phyloP scores from a whole-genome alignment of 257 asterid species.

The Solanum paucissectum region DNA sequence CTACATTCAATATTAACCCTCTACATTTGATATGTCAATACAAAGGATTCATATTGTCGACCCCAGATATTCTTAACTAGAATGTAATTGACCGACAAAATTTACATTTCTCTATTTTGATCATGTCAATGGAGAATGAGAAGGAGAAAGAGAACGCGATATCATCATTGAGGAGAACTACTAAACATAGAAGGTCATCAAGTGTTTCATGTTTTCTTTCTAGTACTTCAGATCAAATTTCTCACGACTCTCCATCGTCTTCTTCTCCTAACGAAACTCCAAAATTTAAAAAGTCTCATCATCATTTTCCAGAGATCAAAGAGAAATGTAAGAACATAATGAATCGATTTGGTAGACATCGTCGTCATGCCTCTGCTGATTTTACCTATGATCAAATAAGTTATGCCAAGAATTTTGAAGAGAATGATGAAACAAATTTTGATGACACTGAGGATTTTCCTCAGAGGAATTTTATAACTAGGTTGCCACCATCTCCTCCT shows the following conservation, averaged over 20 bases:
- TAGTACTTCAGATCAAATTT: background rate
- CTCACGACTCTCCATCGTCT: background rate
- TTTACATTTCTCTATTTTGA: background rate
- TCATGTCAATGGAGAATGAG: background rate
- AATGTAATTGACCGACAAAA: background rate
- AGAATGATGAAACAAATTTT: background rate
- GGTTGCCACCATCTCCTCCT: slow-evolving; percentile 1
- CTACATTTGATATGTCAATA: background rate
- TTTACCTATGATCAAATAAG: slow-evolving; percentile 33
- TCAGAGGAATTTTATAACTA: background rate
- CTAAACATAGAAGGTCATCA: background rate
- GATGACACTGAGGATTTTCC: background rate
- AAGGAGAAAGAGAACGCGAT: background rate
- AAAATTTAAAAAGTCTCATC: background rate
- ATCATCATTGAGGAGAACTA: background rate
- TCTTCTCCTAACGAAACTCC: background rate
- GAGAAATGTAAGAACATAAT: slow-evolving; percentile 18
- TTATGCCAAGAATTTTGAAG: slow-evolving; percentile 27
- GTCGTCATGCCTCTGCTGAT: slow-evolving; percentile 28
- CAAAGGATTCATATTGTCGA: background rate
- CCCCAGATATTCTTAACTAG: background rate
- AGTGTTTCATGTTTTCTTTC: background rate
- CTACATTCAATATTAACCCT: background rate
- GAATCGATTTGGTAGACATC: slow-evolving; percentile 19
- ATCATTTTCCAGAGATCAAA: slow-evolving; percentile 7